Base-by-base conservation (phyloP, 2,329 filamentous ascomycete species). In the Apiospora aurea region DNA sequence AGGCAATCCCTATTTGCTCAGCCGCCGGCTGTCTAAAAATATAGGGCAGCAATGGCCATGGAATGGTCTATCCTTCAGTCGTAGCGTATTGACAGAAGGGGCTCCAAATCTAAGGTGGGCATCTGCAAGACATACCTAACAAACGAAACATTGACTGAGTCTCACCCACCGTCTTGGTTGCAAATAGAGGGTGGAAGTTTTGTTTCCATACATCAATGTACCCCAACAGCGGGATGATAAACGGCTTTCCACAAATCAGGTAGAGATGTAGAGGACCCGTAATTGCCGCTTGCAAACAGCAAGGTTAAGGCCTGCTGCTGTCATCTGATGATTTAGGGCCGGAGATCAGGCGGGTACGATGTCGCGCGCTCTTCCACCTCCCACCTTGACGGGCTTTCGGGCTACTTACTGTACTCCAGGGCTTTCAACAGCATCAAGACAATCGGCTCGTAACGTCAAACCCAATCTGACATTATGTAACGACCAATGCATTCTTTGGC, bases 251-350 rank as follows among this genome's bases (percentile, higher is more conserved):
- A 26, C 26, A 34, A 57, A 18, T 18, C 16, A 38, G 47, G 47
- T 24, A 24, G 47, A 21, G 6, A n/a, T n/a, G 18, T 8, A 16
- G 24, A 29, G 16, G 26, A 57, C 26, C 51, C 26, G 26, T 34
- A 18, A 34, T 34, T 57, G 51, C 26, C 11, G 16, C 26, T 38
- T 38, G 53, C 16, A 61, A 61, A 61, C 29, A 38, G 29, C 53
- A 61, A 61, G 53, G 53, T n/a, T 51, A 7, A 61, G 18, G 53
- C 26, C 53, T 61, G 53, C 16, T 61, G 53, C 53, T 38, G 29
- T 61, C 53, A 61, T 61, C 53, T 38, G 16, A 38, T 61, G 53
- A 38, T 61, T 64, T 64, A 41, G 57, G 34, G 21, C 57, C 57
- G 18, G 57, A n/a, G 29, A 41, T 21, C 29, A n/a, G 53, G 29